These are phyloP conservation scores for Coemansia sp. DNA, from an alignment of 192 early-diverging fungal species.

Conservation along the genomic window DNA sequence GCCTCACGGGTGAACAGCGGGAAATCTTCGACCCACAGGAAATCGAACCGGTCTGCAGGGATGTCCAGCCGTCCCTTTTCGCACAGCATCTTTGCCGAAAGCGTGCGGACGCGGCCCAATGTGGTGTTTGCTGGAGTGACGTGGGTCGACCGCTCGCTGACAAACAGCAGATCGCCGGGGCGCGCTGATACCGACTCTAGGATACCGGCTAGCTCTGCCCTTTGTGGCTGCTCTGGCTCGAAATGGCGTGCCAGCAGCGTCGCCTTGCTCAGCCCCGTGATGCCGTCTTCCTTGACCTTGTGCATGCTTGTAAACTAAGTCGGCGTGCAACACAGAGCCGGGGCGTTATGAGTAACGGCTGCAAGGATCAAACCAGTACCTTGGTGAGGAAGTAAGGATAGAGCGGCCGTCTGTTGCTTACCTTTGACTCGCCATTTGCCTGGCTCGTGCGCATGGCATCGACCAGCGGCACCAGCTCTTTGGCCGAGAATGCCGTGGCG, in stretches of 20 bases:
- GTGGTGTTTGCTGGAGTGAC: constrained; percentile 52
- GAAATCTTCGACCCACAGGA: constrained; percentile 86
- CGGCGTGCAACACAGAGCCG: not conserved
- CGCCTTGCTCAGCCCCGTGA: constrained; percentile 18
- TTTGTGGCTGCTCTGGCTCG: not conserved
- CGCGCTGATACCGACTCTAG: constrained; percentile 14
- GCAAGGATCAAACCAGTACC: not conserved
- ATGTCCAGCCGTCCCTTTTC: constrained; percentile 49
- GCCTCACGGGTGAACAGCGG: constrained; percentile 77
- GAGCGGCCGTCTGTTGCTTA: constrained; percentile 1
- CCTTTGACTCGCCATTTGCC: constrained; percentile 36
- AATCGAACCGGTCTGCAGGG: constrained; percentile 51
- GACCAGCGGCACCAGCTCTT: constrained; percentile 20
- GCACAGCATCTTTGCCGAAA: constrained; percentile 50
- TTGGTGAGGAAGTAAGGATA: not conserved
- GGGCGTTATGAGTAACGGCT: not conserved
- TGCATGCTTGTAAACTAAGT: constrained; percentile 35
- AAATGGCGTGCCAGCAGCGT: constrained; percentile 36
- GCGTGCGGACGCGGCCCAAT: constrained; percentile 55
- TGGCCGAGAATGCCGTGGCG: constrained; percentile 15
- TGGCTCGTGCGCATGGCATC: constrained; percentile 27
- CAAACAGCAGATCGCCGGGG: constrained; percentile 31
- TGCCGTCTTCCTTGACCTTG: constrained; percentile 19
- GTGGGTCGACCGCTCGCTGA: constrained; percentile 33
- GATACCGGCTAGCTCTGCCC: not conserved